phyloP scores from a whole-genome alignment of 2,329 filamentous ascomycete genomes.

The Xylaria sp. region DNA sequence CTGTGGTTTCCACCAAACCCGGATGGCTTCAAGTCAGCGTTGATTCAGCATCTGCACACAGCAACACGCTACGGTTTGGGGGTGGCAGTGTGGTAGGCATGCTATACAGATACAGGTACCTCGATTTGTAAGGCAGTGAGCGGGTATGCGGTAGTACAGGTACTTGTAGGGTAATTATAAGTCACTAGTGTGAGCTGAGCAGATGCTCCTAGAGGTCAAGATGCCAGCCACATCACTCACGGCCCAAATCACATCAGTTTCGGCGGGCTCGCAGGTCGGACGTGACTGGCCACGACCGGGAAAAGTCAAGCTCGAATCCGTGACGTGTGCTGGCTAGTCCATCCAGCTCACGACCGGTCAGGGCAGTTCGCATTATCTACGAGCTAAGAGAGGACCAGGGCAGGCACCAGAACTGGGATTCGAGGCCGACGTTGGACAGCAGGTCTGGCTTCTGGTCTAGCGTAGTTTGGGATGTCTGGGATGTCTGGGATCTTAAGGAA shows the following conservation, averaged over 20 bases:
- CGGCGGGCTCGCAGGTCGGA: constrained; percentile 10
- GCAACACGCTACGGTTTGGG: not conserved
- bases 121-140: no score
- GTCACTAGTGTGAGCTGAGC: constrained; percentile 19
- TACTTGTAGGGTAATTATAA: constrained; percentile 17
- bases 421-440: not conserved
- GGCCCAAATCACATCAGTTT: constrained; percentile 18
- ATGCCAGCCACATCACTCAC: constrained; percentile 4
- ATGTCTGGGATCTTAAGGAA: constrained; percentile 12
- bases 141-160: not conserved
- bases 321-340: constrained; percentile 16
- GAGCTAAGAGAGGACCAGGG: constrained; percentile 6
- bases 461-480: no score
- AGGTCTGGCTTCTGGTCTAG: not conserved
- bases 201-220: not conserved
- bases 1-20: constrained; percentile 21
- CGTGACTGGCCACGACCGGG: constrained; percentile 8
- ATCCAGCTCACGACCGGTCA: constrained; percentile 3
- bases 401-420: constrained; percentile 15
- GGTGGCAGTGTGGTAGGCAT: constrained; percentile 2
- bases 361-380: constrained; percentile 10
- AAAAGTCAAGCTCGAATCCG: constrained; percentile 25
- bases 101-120: no score
- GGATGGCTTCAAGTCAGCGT: constrained; percentile 16
- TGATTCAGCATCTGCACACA: constrained; percentile 12